Conservation (phyloP, 306 rosid species). For the Vicia sativa region DNA sequence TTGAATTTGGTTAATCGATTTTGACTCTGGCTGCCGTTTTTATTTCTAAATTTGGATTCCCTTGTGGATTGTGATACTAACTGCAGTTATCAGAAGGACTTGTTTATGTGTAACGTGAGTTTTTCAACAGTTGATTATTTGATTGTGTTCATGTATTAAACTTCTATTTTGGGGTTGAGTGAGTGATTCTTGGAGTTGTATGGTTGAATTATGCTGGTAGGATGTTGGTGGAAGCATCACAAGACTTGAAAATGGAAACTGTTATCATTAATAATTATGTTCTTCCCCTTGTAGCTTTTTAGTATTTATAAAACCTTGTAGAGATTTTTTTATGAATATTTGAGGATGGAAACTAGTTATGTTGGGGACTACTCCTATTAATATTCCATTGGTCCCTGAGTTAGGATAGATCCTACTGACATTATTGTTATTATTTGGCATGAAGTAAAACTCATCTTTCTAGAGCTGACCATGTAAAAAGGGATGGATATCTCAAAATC, state of each 20-base stretch:
- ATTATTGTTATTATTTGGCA: no score
- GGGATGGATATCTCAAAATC: not conserved
- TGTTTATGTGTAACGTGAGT: conserved; percentile 32
- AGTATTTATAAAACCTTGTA: no score
- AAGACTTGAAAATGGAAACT: not conserved
- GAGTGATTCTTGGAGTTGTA: conserved; percentile 19
- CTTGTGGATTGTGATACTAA: conserved; percentile 30
- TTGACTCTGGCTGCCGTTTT: conserved; percentile 37
- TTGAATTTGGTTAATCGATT: conserved; percentile 32
- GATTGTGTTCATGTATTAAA: conserved; percentile 2
- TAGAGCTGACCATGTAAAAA: no score
- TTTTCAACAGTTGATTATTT: conserved; percentile 33
- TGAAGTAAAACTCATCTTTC: no score
- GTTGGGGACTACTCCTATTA: no score
- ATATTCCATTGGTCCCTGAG: no score
- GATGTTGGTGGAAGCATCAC: conserved; percentile 13
- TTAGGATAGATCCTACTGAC: no score
- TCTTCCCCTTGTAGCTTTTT: no score
- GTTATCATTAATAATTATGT: not conserved
- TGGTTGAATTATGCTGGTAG: conserved; percentile 1
- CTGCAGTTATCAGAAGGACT: conserved; percentile 12
- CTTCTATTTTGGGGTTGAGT: conserved; percentile 20
- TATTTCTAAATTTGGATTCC: conserved; percentile 33
- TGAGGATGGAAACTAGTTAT: no score
- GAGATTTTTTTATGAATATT: no score